Evolutionary conservation across 2,329 filamentous ascomycete genomes (phyloP).

Genomic region (Metarhizium humberi): DNA sequence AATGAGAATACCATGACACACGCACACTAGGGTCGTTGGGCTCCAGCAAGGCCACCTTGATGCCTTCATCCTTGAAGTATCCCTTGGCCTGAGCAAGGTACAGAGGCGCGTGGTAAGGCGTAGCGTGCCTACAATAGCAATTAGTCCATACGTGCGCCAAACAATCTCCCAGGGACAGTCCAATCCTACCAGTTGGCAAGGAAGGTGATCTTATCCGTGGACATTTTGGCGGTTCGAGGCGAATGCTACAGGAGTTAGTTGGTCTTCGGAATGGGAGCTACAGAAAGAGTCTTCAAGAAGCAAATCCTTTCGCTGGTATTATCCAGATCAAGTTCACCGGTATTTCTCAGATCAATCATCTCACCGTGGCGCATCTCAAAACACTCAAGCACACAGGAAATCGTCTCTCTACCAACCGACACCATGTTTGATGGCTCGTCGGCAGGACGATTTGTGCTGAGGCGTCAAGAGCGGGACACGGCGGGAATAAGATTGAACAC

Average conservation of each 20-base stretch:
- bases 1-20: too few relatives aligned
- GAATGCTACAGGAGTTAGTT: slow-evolving; percentile 39
- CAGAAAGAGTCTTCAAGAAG: slow-evolving; percentile 44
- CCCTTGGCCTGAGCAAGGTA: slow-evolving; percentile 71
- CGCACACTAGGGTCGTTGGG: slow-evolving; percentile 65
- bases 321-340: slow-evolving; percentile 80
- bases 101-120: slow-evolving; percentile 69
- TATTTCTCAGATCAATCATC: slow-evolving; percentile 59
- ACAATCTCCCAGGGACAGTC: slow-evolving; percentile 10
- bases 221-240: slow-evolving; percentile 49
- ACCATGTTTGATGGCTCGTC: neutral
- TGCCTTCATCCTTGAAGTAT: slow-evolving; percentile 65
- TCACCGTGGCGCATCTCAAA: slow-evolving; percentile 7
- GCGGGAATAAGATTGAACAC: slow-evolving; percentile 25
- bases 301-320: slow-evolving; percentile 85
- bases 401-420: neutral
- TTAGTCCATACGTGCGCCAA: neutral
- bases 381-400: neutral
- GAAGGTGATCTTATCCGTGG: slow-evolving; percentile 79
- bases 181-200: slow-evolving; percentile 65
- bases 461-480: slow-evolving; percentile 1
- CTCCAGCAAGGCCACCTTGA: slow-evolving; percentile 69
- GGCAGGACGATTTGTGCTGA: neutral
- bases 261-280: slow-evolving; percentile 21
- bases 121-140: slow-evolving; percentile 54